These are phyloP conservation scores for Oxyria digyna DNA, from an alignment of 148 eudicot genomes.

Conservation along the genomic window DNA sequence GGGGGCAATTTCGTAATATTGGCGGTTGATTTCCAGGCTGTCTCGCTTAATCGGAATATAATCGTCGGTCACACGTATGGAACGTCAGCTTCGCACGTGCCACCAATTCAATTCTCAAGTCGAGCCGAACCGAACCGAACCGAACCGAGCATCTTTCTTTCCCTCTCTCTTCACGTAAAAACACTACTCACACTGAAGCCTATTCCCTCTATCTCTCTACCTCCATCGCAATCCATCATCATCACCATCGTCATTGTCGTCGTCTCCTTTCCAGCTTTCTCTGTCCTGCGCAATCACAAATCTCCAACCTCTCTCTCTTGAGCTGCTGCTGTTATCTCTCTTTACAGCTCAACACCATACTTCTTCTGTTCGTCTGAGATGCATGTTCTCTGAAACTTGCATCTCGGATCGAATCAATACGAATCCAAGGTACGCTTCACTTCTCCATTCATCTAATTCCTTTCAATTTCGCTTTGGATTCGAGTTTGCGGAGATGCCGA, in stretches of 20 bases:
- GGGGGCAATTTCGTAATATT: not conserved
- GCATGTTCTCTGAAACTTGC: constrained; percentile 11
- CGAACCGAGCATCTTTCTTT: constrained; percentile 4
- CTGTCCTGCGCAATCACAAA: constrained; percentile 8
- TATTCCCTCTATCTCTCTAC: constrained; percentile 1
- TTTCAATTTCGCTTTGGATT: not conserved
- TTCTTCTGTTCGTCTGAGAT: constrained; percentile 11
- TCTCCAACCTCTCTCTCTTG: not conserved
- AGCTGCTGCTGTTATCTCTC: not conserved
- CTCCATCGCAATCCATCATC: constrained; percentile 11
- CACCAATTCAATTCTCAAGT: not conserved
- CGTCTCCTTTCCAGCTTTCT: constrained; percentile 10
- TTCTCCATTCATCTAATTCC: not conserved
- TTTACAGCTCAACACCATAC: constrained; percentile 5
- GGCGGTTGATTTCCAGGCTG: not conserved
- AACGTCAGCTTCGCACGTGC: constrained; percentile 12
- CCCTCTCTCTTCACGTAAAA: constrained; percentile 6
- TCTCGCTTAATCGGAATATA: constrained; percentile 2
- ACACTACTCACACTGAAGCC: constrained; percentile 5
- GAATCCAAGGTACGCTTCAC: not conserved
- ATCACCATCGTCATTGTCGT: constrained; percentile 11
- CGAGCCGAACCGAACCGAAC: not conserved
- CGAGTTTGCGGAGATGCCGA: constrained; percentile 1
- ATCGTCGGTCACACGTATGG: constrained; percentile 14
- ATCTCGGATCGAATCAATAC: constrained; percentile 9